Evolutionary conservation across 2,329 filamentous ascomycete genomes (phyloP).

Genomic region (Hymenotorrendiella dingleyae): DNA sequence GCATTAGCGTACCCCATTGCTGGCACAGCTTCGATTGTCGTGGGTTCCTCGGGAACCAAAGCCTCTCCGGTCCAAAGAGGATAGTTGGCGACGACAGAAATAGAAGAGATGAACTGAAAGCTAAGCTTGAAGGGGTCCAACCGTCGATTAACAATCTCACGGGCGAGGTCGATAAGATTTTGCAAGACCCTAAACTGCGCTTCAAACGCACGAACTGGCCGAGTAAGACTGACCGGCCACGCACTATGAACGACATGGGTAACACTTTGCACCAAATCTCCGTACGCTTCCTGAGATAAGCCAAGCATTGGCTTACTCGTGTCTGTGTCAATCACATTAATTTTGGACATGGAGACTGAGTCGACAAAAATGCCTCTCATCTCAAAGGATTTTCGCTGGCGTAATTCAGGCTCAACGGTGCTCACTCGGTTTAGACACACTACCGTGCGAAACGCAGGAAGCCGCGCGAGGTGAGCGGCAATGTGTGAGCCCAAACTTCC

Average conservation of each 20-base stretch:
- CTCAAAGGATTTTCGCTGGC: conserved; percentile 33
- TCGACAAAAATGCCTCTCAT: conserved; percentile 24
- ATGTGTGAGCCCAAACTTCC: conserved; percentile 35
- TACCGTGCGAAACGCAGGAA: conserved; percentile 27
- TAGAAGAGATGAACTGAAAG: conserved; percentile 40
- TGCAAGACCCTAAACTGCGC: conserved; percentile 40
- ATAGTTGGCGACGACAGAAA: conserved; percentile 34
- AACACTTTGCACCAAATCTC: conserved; percentile 31
- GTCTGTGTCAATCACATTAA: conserved; percentile 38
- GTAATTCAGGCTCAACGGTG: conserved; percentile 22
- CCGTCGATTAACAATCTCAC: too few species aligned
- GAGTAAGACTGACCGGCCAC: conserved; percentile 43
- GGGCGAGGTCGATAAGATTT: conserved; percentile 42
- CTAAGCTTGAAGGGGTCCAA: too few species aligned
- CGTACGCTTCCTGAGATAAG: conserved; percentile 34
- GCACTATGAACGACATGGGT: conserved; percentile 48
- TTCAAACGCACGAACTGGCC: conserved; percentile 35
- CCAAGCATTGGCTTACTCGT: conserved; percentile 38
- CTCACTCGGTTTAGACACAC: conserved; percentile 43
- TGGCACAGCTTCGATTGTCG: conserved; percentile 36
- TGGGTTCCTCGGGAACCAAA: conserved; percentile 38
- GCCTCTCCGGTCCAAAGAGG: conserved; percentile 21
- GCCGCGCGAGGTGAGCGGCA: conserved; percentile 26
- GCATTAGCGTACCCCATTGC: conserved; percentile 46
- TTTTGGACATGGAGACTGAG: conserved; percentile 28